These are phyloP conservation scores for Capsicum baccatum DNA, from an alignment of 257 asterid species.

Conservation along the genomic window DNA sequence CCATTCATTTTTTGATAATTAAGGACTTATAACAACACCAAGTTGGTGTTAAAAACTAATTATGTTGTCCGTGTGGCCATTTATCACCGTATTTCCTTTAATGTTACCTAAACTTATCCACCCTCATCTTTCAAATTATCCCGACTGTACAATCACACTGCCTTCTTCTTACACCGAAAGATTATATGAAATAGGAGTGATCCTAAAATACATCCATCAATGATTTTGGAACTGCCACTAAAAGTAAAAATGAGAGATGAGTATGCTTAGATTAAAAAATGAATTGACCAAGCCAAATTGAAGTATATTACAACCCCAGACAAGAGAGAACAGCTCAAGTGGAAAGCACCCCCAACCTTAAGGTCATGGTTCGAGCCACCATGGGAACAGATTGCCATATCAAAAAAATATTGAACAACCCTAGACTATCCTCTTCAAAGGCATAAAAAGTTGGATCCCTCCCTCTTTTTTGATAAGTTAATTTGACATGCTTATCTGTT, in stretches of 20 bases:
- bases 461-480: background rate
- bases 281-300: constrained; percentile 7
- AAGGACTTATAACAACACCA: constrained; percentile 15
- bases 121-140: constrained; percentile 9
- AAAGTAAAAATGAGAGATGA: background rate
- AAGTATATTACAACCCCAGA: constrained; percentile 15
- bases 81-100: background rate
- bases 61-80: constrained; percentile 15
- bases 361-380: background rate
- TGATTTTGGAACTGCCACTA: background rate
- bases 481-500: background rate
- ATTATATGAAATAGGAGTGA: background rate
- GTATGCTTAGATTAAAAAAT: background rate
- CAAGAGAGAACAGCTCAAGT: background rate
- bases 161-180: constrained; percentile 7
- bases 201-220: constrained; percentile 20
- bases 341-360: background rate
- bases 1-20: background rate
- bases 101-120: constrained; percentile 6
- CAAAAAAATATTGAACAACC: background rate
- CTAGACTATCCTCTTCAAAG: constrained; percentile 4
- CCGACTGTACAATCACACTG: background rate
- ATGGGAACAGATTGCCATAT: background rate
- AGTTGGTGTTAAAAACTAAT: background rate
- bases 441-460: background rate